These are phyloP conservation scores for Pichia scutulata DNA, from an alignment of 805 yeast species.

Conservation along the genomic window DNA sequence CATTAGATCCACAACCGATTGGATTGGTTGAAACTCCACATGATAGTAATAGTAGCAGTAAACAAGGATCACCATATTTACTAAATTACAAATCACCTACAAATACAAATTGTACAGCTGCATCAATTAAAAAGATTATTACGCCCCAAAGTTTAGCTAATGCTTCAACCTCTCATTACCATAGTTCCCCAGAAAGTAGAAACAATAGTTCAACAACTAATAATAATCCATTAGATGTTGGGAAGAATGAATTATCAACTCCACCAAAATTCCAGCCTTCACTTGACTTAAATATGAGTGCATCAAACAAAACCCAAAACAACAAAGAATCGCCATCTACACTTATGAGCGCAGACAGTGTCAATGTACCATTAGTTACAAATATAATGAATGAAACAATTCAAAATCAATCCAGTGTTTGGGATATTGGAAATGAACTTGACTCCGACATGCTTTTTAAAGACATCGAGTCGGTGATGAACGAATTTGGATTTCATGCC, in stretches of 20 bases:
- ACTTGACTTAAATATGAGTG: neutral
- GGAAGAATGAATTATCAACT: neutral
- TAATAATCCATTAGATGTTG: constrained; percentile 5
- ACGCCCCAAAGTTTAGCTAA: constrained; percentile 9
- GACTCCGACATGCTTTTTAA: constrained; percentile 60
- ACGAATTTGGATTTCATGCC: constrained; percentile 83
- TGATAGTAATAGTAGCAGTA: constrained; percentile 10
- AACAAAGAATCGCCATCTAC: neutral
- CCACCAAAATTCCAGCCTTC: neutral
- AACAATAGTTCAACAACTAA: neutral
- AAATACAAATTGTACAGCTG: neutral
- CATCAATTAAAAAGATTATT: constrained; percentile 1
- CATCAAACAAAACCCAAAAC: neutral
- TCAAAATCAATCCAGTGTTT: constrained; percentile 23
- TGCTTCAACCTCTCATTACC: constrained; percentile 10
- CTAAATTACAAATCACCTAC: constrained; percentile 11
- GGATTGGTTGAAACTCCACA: constrained; percentile 25
- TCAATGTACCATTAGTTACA: neutral
- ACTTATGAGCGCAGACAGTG: neutral
- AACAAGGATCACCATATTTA: constrained; percentile 13
- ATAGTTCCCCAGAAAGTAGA: constrained; percentile 5
- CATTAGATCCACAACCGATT: constrained; percentile 78
- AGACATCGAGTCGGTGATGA: constrained; percentile 84
- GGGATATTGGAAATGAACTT: constrained; percentile 32
- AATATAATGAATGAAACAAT: neutral